Evolutionary conservation across 2,329 filamentous ascomycete species (phyloP).

Genomic region (Colletotrichum orchidophilum): DNA sequence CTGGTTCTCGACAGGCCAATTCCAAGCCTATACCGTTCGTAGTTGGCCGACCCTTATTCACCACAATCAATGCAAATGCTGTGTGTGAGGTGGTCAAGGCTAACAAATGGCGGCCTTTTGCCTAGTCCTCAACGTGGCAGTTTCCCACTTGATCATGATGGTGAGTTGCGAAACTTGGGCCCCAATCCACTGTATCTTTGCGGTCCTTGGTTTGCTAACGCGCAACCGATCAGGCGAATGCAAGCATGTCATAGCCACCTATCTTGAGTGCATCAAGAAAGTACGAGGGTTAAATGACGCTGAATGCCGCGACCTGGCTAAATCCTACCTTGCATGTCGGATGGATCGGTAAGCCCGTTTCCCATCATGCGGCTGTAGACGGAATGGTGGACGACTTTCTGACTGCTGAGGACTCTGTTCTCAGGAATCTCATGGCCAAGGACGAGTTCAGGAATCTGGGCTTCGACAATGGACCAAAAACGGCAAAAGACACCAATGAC

Average conservation of each 20-base stretch:
- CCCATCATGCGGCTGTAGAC: neutral
- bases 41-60: neutral
- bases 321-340: constrained; percentile 87
- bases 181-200: neutral
- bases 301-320: constrained; percentile 85
- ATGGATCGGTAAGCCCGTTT: constrained; percentile 81
- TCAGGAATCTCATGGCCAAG: constrained; percentile 91
- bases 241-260: constrained; percentile 85
- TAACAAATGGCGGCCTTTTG: neutral
- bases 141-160: constrained; percentile 96
- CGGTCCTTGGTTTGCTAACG: constrained; percentile 9
- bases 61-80: neutral
- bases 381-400: neutral
- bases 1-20: constrained; percentile 71
- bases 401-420: neutral
- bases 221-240: constrained; percentile 76
- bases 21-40: constrained; percentile 77
- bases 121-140: constrained; percentile 86
- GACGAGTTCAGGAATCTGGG: constrained; percentile 96
- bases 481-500: constrained; percentile 26
- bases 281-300: constrained; percentile 86
- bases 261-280: constrained; percentile 87
- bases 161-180: constrained; percentile 41
- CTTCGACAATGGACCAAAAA: constrained; percentile 57
- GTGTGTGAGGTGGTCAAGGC: neutral